Percentiles rank a stretch among this genome's conserved stretches.
Evolutionary conservation across 2,329 filamentous ascomycete genomes (phyloP).

Genomic region (Cladophialophora psammophila): DNA sequence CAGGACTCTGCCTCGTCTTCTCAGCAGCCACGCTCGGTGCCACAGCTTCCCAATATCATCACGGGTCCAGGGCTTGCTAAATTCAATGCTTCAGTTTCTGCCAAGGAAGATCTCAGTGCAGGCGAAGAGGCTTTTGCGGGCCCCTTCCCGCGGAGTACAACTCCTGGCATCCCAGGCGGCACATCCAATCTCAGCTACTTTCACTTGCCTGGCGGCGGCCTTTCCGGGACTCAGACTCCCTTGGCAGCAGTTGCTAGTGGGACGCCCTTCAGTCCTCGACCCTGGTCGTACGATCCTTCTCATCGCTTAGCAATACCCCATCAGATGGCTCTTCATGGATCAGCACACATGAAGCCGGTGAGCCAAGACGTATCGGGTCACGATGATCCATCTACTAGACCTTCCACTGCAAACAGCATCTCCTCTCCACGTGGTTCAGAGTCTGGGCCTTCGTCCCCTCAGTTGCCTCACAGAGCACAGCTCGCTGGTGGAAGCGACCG

Average conservation of each 20-base stretch:
- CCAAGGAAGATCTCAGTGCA: constrained; percentile 30
- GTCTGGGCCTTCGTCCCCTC: constrained; percentile 35
- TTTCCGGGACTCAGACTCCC: constrained; percentile 58
- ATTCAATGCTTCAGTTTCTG: constrained; percentile 44
- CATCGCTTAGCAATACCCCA: not conserved
- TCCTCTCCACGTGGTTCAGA: constrained; percentile 36
- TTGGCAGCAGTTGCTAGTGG: constrained; percentile 56
- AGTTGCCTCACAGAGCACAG: constrained; percentile 22
- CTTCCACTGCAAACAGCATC: constrained; percentile 50
- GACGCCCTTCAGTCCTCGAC: constrained; percentile 47
- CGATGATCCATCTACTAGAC: constrained; percentile 50
- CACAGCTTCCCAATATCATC: constrained; percentile 45
- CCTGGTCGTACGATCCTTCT: constrained; percentile 32
- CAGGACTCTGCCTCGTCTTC: constrained; percentile 22
- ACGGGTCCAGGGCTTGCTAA: constrained; percentile 44
- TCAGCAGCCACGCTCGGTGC: constrained; percentile 39
- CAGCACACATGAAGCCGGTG: not conserved
- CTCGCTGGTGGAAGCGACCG: constrained; percentile 14
- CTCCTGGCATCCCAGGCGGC: constrained; percentile 57
- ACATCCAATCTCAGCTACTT: constrained; percentile 60
- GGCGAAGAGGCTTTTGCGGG: constrained; percentile 49
- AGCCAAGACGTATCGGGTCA: constrained; percentile 42
- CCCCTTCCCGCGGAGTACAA: constrained; percentile 54
- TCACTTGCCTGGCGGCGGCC: constrained; percentile 56
- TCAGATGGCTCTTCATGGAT: not conserved